These are phyloP conservation scores for Laguncularia racemosa DNA, from an alignment of 345 rosid species.

Conservation along the genomic window DNA sequence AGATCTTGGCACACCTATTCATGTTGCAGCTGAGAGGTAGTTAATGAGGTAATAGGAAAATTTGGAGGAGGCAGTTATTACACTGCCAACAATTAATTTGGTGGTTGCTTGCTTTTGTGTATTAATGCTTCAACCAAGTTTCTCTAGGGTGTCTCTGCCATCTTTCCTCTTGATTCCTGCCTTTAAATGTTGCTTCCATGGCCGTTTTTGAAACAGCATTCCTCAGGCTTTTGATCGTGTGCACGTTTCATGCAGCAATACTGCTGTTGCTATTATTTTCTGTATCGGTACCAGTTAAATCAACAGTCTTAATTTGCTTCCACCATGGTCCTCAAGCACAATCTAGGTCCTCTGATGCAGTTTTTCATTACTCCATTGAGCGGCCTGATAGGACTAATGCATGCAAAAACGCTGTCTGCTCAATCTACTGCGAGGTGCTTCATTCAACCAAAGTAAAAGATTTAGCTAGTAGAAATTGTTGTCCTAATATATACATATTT, in stretches of 20 bases:
- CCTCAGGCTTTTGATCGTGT: no score
- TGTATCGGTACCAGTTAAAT: conserved; percentile 14
- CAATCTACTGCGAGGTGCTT: conserved; percentile 33
- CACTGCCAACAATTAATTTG: conserved; percentile 29
- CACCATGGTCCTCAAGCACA: conserved; percentile 26
- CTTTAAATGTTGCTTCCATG: no score
- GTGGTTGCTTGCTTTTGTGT: conserved; percentile 19
- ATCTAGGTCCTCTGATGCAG: conserved; percentile 32
- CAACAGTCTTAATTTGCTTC: conserved; percentile 22
- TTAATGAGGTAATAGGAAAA: no score
- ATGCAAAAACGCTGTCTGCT: conserved; percentile 24
- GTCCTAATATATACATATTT: no score
- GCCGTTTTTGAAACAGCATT: no score
- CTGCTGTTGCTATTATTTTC: no score
- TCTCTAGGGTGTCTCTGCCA: not conserved
- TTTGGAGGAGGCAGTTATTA: conserved; percentile 33
- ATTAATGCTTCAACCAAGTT: conserved; percentile 4
- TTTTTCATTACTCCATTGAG: conserved; percentile 27
- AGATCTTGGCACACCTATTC: not conserved
- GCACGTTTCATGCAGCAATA: no score
- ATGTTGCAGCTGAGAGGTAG: conserved; percentile 5
- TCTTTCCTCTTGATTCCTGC: no score
- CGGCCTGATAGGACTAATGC: conserved; percentile 27
- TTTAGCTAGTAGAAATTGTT: no score
- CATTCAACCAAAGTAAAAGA: not conserved